Evolutionary conservation across 768 basidiomycete species (phyloP), one percentile per base, ranked within the genome.

Genomic region (Suillus lakei): DNA sequence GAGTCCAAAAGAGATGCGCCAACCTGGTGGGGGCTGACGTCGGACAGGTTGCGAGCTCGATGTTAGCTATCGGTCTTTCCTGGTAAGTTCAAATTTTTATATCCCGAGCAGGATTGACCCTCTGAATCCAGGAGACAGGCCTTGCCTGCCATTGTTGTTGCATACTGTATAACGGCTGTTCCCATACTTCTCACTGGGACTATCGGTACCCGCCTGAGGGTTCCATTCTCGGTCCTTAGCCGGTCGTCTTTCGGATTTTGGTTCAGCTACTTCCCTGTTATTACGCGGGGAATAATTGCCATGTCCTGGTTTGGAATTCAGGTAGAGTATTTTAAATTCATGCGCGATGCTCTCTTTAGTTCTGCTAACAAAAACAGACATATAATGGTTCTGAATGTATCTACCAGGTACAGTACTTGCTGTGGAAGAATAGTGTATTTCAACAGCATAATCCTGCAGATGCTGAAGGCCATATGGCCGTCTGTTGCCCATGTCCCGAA

Each of bases 201-300:
- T 5, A 83, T 87, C 32, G 92, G 93, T 30, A 90, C 93, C 30
- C 85, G 90, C 23, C 83, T 93, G 53, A 92, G 92, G 69, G 79
- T 95, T 30, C 85, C 91, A 0, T 94, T 94, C 73, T 84, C 85
- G 0, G 84, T 95, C 59, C 81, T 94, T n/a, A 92, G 90, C 69
- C 83, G 94, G 18, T 93, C 93, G 0, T 93, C 91, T 1, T 92
- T 95, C 70, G 94, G 94, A 0, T 95, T 94, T 78, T 95, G 91
- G 88, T 85, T 95, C 69, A 91, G 91, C 72, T 95, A 94, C 77
- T 95, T 95, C 75, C 88, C 86, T 64, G 91, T 96, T 54, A 74
- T 95, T 64, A 92, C 91, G 68, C 86, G 93, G 26, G 84, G 88
- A 51, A 78, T 93, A 23, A 84, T 95, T 28, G 83, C 91, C 43